Conservation (phyloP, 352 stramenopile species). For the Blastocystis sp. region DNA sequence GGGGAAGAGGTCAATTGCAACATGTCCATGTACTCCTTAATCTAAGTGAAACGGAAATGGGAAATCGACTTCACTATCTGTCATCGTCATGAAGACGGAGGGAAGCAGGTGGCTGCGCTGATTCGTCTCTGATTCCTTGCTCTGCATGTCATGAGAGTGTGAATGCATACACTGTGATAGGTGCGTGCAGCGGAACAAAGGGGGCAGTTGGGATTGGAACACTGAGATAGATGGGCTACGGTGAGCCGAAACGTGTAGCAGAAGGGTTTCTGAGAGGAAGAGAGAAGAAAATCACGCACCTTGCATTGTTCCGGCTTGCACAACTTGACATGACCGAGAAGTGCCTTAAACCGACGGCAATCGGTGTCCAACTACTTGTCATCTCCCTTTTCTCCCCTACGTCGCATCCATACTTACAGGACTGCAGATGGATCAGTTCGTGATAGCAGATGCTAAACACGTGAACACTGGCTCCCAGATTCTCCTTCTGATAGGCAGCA, state of each 20-base stretch:
- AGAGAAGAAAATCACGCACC: not conserved
- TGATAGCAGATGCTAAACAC: not conserved
- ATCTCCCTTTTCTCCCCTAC: not conserved
- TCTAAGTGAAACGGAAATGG: not conserved
- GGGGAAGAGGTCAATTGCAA: not conserved
- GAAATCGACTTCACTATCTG: not conserved
- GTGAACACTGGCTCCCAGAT: not conserved
- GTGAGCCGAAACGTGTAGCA: not conserved
- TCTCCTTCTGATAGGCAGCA: not conserved
- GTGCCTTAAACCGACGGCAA: not conserved
- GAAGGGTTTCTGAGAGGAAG: not conserved
- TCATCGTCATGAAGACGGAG: not conserved
- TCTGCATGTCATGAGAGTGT: not conserved
- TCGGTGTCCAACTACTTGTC: not conserved
- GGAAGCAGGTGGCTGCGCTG: not conserved
- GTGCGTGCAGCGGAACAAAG: not conserved
- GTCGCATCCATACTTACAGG: not conserved
- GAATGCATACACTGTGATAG: not conserved
- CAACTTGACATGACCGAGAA: not conserved
- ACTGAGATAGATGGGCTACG: conserved; percentile 12
- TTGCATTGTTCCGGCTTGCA: not conserved
- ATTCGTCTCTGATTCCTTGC: not conserved
- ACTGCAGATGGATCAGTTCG: not conserved
- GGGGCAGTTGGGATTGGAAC: not conserved
- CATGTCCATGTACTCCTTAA: not conserved